Percentiles rank a stretch among this genome's conserved stretches.
Conservation (phyloP, 495 filamentous ascomycete genomes). For the Sporormia fimetaria region DNA sequence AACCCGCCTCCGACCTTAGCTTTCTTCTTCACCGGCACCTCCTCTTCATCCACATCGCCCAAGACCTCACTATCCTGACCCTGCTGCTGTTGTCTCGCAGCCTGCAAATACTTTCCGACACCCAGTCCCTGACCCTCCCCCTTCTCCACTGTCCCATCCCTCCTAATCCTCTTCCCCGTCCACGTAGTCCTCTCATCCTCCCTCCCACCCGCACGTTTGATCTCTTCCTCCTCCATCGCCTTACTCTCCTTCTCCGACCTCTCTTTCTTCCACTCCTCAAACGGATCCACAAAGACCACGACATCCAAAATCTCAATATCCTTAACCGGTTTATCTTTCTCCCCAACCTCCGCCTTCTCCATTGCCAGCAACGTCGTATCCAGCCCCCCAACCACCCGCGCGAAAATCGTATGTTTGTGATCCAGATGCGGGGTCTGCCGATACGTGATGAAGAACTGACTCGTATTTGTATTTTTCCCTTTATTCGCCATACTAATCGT, state of each 20-base stretch:
- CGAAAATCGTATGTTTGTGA: constrained; percentile 94
- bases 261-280: constrained; percentile 77
- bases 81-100: constrained; percentile 34
- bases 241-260: constrained; percentile 38
- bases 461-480: constrained; percentile 90
- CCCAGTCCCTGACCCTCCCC: constrained; percentile 37
- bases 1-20: constrained; percentile 67
- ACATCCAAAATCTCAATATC: constrained; percentile 71
- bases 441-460: constrained; percentile 93
- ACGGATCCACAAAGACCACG: constrained; percentile 84
- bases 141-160: constrained; percentile 40
- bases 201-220: constrained; percentile 39
- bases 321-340: constrained; percentile 58
- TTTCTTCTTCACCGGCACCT: constrained; percentile 72
- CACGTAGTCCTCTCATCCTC: constrained; percentile 82
- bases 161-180: constrained; percentile 60
- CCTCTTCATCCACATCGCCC: constrained; percentile 41
- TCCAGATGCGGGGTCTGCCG: constrained; percentile 72
- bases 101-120: constrained; percentile 76
- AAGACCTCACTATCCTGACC: constrained; percentile 46
- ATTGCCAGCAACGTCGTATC: constrained; percentile 57
- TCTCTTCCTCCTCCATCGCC: constrained; percentile 32
- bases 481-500: constrained; percentile 79
- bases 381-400: constrained; percentile 63
- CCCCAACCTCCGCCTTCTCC: constrained; percentile 57